Base-by-base conservation (phyloP, 2,329 filamentous ascomycete genomes). In the Neofusicoccum ribis region DNA sequence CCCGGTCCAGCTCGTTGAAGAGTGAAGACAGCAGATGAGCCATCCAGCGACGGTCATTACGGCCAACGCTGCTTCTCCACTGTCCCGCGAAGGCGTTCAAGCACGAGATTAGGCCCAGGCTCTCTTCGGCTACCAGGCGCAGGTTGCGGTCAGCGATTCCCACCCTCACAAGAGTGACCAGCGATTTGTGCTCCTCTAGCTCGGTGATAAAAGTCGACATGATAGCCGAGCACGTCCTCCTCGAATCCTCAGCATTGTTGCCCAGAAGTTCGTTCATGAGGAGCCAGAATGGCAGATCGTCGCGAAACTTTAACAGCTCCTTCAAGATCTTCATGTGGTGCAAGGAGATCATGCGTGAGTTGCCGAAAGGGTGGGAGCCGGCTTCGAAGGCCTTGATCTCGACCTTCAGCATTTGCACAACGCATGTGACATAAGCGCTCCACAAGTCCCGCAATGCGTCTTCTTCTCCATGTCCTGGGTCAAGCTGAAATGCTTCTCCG, bases 401-500 rank as follows among this genome's bases (percentile, higher is more conserved):
- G 6, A 41, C 41, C 9, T 36, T 39, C n/a, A 65, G 23, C n/a
- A 65, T 51, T 37, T 65, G 63, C 6, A 52, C 56, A 9, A 54
- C 63, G 31, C 49, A 52, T 12, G 27, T 20, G 17, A 36, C 50
- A 27, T 65, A 65, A 11, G 63, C 47, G 14, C 12, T 37, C 47
- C 49, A 61, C 27, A 65, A 37, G 8, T 65, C 54, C 20, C 17
- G 37, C n/a, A 65, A 23, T 4, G 63, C 63, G 15, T 65, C 54
- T 31, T 47, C 54, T 44, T 51, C 47, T 8, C 31, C 20, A 8
- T 61, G 37, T 5, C 47, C 54, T 6, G 39, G 46, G 14, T 47
- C 63, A 11, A 65, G 56, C 12, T 66, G 14, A 31, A 66, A 71
- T 14, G 65, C 52, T 46, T 71, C 71, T 12, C 70, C 69, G 7